Percentiles rank a stretch among this genome's conserved stretches.
phyloP scores from a whole-genome alignment of 352 stramenopile genomes.

The Globisporangium paroecandrum region DNA sequence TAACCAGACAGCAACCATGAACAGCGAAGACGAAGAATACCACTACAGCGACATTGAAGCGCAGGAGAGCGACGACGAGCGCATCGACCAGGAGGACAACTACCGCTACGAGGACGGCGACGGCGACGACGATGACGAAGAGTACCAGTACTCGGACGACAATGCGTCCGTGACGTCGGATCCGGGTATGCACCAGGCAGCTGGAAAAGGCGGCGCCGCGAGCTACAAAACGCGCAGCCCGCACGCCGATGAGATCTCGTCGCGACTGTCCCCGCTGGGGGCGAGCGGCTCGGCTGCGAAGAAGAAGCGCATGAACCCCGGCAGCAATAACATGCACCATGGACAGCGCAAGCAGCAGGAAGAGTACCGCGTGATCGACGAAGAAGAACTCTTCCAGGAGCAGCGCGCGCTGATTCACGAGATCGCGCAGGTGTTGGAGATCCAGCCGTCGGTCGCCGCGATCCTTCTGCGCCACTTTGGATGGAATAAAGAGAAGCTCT shows the following conservation, averaged over 20 bases:
- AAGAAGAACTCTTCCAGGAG: conserved; percentile 72
- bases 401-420: conserved; percentile 61
- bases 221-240: conserved; percentile 30
- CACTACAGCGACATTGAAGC: conserved; percentile 81
- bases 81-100: conserved; percentile 19
- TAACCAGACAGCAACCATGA: conserved; percentile 14
- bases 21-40: conserved; percentile 61
- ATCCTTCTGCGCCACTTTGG: conserved; percentile 81
- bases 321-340: conserved; percentile 31
- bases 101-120: conserved; percentile 11
- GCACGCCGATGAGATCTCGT: conserved; percentile 23
- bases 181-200: conserved; percentile 13
- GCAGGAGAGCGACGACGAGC: conserved; percentile 34
- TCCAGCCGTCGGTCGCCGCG: conserved; percentile 47
- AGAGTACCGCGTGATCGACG: conserved; percentile 85
- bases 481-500: conserved; percentile 90
- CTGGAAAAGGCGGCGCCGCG: conserved; percentile 7
- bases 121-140: conserved; percentile 34
- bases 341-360: conserved; percentile 19
- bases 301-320: conserved; percentile 63
- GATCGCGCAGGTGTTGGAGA: conserved; percentile 77
- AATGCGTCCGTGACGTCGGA: conserved; percentile 31
- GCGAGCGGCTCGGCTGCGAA: conserved; percentile 43
- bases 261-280: conserved; percentile 35
- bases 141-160: conserved; percentile 71